Evolutionary conservation across 164 flowering plant species (phyloP), one percentile per base, ranked within the genome.

Genomic region (Kalanchoe fedtschenkoi): DNA sequence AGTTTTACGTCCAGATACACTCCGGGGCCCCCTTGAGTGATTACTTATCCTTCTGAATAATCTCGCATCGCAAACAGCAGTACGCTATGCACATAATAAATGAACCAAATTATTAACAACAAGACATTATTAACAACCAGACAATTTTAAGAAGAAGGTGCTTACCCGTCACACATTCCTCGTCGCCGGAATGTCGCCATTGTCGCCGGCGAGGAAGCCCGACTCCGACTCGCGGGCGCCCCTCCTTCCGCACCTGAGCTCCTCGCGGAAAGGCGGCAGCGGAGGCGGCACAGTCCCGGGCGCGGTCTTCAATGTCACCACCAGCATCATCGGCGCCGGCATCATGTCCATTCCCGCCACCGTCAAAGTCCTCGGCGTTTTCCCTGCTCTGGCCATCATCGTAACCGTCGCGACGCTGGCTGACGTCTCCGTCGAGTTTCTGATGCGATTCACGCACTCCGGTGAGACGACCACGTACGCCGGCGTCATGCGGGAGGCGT

Each of bases 291-390:
- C 96, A 14, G 69, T 89, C 13, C 60, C 80, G 1, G 87, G 96
- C 6, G 96, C 97, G 0, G 89, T 89, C 59, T 91, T 90, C 75
- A 95, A 95, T 63, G 84, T 95, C 21, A 80, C 99, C 0, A 90
- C 99, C 7, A 89, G 85, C 74, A 87, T 89, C 41, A 78, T 95
- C 43, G 99, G 99, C 0, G 99, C 99, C 11, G 98, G 98, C 28
- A 87, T 92, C 46, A 93, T 93, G 99, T 88, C 99, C 5, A 83
- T 93, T 44, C 99, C 99, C 44, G 97, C 93, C 1, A 84, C 96
- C 1, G 67, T 91, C 5, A 91, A 91, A 74, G 91, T 91, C 6
- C 65, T 95, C 14, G 99, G 99, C 0, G 79, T 87, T 0, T 14
- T 81, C 10, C 97, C 97, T 15, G 90, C 93, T 14, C 58, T 89